phyloP scores from a whole-genome alignment of 1,139 yeast species.

The Yamadazyma taylorii region DNA sequence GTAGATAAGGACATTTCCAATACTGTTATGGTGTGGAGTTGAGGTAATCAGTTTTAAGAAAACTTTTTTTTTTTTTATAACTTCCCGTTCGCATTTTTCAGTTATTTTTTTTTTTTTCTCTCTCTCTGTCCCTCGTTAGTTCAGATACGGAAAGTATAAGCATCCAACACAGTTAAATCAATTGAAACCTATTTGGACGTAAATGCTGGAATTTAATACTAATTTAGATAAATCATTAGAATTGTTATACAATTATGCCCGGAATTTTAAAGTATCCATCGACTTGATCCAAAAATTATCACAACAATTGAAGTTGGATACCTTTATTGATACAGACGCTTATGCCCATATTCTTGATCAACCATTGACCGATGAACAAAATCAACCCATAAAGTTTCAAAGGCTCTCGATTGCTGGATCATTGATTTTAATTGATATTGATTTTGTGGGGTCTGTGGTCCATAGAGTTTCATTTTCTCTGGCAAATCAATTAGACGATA shows the following conservation, averaged over 20 bases:
- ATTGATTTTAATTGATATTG: slow-evolving; percentile 43
- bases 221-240: slow-evolving; percentile 31
- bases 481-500: slow-evolving; percentile 27
- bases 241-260: slow-evolving; percentile 33
- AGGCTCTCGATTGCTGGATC: slow-evolving; percentile 48
- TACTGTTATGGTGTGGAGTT: too few species aligned
- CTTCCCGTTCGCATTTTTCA: background rate
- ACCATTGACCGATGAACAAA: slow-evolving; percentile 17
- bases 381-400: slow-evolving; percentile 15
- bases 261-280: slow-evolving; percentile 33
- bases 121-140: slow-evolving; percentile 1
- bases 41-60: too few species aligned
- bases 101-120: too few species aligned
- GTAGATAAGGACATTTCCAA: too few species aligned
- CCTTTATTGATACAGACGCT: slow-evolving; percentile 42
- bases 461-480: slow-evolving; percentile 36
- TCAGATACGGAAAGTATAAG: background rate
- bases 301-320: slow-evolving; percentile 42
- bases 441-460: slow-evolving; percentile 30
- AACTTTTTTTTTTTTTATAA: background rate
- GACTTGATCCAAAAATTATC: slow-evolving; percentile 43
- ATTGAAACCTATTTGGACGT: background rate
- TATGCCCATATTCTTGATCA: slow-evolving; percentile 27
- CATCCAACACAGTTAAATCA: background rate
- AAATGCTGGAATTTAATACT: slow-evolving; percentile 19